phyloP scores from a whole-genome alignment of 2,329 filamentous ascomycete species.

The Scytalidium lignicola region DNA sequence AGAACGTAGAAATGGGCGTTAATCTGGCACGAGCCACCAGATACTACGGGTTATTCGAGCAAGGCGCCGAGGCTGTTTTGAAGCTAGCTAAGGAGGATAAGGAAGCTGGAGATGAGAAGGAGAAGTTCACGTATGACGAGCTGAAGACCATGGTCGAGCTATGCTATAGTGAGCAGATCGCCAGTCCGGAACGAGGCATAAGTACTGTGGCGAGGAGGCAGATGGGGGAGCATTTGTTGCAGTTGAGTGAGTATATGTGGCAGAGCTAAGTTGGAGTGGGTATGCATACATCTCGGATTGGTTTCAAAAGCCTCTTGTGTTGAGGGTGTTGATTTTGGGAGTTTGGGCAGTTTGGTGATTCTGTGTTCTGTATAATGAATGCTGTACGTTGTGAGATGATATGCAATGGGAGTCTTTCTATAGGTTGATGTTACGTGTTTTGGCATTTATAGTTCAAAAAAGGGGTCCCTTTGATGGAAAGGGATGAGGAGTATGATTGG shows the following conservation, averaged over 20 bases:
- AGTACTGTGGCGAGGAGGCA: slow-evolving; percentile 61
- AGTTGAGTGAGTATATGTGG: slow-evolving; percentile 70
- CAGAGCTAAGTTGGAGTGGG: slow-evolving; percentile 30
- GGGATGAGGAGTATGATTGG: too few species aligned
- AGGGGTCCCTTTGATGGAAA: too few species aligned
- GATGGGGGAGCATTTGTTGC: slow-evolving; percentile 65
- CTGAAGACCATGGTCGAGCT: slow-evolving; percentile 61
- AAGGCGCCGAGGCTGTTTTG: slow-evolving; percentile 61
- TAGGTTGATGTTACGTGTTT: too few species aligned
- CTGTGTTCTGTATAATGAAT: too few species aligned
- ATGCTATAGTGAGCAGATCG: slow-evolving; percentile 62
- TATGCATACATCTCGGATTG: too few species aligned
- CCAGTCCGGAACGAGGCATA: slow-evolving; percentile 63
- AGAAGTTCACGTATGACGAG: slow-evolving; percentile 60
- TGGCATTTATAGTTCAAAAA: too few species aligned
- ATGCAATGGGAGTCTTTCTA: too few species aligned
- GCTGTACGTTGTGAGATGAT: too few species aligned
- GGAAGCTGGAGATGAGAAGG: slow-evolving; percentile 28
- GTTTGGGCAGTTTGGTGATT: too few species aligned
- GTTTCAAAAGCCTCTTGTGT: too few species aligned
- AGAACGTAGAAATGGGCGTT: slow-evolving; percentile 76
- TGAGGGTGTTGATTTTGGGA: too few species aligned
- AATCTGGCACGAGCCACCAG: slow-evolving; percentile 57
- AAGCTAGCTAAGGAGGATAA: slow-evolving; percentile 50
- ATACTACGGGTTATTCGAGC: slow-evolving; percentile 65